Percentiles rank a stretch among this genome's conserved stretches.
These are phyloP conservation scores for Penicillium sp. DNA, from an alignment of 2,329 filamentous ascomycete genomes.

Conservation along the genomic window DNA sequence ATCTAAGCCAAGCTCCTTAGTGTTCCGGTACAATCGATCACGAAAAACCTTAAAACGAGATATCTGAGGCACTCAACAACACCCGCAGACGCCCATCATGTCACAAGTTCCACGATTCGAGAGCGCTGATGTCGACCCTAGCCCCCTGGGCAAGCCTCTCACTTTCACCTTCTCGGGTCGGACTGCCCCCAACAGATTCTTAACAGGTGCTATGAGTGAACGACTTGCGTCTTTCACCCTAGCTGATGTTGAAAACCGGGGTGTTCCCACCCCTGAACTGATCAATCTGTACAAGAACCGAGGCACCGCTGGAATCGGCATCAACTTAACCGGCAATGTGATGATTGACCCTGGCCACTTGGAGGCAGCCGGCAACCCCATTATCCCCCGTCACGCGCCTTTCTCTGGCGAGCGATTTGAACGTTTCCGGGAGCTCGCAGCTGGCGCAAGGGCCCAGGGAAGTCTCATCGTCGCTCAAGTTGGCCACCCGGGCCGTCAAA, in stretches of 20 bases:
- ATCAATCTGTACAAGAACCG: constrained; percentile 62
- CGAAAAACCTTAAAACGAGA: background rate
- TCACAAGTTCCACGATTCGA: constrained; percentile 3
- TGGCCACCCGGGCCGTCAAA: constrained; percentile 64
- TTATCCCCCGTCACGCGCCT: constrained; percentile 56
- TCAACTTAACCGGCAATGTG: constrained; percentile 64
- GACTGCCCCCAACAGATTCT: constrained; percentile 64
- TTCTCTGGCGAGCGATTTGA: constrained; percentile 62
- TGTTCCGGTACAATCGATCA: background rate
- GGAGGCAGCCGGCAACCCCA: constrained; percentile 58
- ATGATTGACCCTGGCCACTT: constrained; percentile 64
- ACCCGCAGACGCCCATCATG: background rate
- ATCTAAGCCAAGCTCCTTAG: no score
- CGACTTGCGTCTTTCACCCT: constrained; percentile 62
- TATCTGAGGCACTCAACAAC: background rate
- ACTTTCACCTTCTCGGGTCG: constrained; percentile 55
- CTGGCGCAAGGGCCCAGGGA: constrained; percentile 49
- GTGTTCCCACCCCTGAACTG: constrained; percentile 54
- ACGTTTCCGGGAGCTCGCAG: constrained; percentile 59
- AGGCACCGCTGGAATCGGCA: constrained; percentile 59
- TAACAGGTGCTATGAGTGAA: constrained; percentile 70
- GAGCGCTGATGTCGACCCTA: constrained; percentile 7
- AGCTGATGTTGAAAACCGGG: constrained; percentile 53
- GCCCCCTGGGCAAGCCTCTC: constrained; percentile 49
- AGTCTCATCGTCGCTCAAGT: constrained; percentile 62